Base-by-base conservation (phyloP, 179 eudicot species). In the Silene noctiflora region DNA sequence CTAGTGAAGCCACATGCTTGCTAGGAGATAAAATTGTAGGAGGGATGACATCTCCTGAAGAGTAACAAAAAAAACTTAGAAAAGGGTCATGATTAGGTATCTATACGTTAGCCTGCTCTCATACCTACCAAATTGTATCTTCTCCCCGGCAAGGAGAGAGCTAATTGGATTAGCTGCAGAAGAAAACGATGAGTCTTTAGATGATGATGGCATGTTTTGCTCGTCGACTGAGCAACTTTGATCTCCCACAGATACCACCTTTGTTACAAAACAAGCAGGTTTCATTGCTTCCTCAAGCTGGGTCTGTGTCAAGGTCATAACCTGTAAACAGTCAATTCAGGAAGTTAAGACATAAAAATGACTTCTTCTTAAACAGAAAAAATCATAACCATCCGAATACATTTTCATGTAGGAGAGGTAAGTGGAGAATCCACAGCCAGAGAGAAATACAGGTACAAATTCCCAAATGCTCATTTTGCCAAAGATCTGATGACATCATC, bases 91-190 rank as follows among this genome's bases (percentile, higher is more conserved):
- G 8, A 67, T 56, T 46, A 25, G 69, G 21, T 60, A 19, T 4
- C 19, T 21, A 65, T 13, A 12, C 55, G 64, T 73, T 56, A 25
- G 51, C 75, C 73, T 39, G 79, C 67, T 67, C 51, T 7, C 24
- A 33, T 1, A 81, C 85, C 77, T 77, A 91, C 99, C 99, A 82
- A 96, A 96, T 77, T 93, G 99, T 79, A 96, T 96, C 83, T 89
- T 96, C 80, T 93, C 96, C 84, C 99, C 98, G 73, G 99, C 99
- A 72, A 96, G 96, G 63, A 96, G 87, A 74, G 98, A 96, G 72
- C 86, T 89, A 75, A 96, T 83, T 63, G 99, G 96, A 80, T 88
- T 90, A 74, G 91, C 76, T 67, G 92, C 77, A 35, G 97, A 88
- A 66, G 92, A 75, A 79, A 87, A 83, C 66, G 86, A 25, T 73